Conservation (phyloP, 352 stramenopile genomes). For the Pythium graminicola region DNA sequence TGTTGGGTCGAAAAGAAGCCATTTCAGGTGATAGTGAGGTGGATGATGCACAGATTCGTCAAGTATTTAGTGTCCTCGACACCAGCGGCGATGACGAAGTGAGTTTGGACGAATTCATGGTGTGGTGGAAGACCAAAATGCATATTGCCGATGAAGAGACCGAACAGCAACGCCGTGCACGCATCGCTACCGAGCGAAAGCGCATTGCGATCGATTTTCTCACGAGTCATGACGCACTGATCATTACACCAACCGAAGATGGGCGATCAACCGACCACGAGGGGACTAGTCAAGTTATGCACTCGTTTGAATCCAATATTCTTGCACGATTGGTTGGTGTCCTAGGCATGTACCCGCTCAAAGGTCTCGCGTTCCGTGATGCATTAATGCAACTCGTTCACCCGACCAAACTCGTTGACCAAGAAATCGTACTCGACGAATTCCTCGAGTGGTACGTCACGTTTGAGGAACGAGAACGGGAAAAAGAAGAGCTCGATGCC, state of each 20-base stretch:
- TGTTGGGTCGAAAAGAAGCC: constrained; percentile 31
- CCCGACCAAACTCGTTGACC: constrained; percentile 18
- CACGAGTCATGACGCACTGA: constrained; percentile 32
- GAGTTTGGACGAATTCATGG: constrained; percentile 60
- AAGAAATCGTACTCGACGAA: constrained; percentile 37
- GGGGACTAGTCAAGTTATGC: neutral
- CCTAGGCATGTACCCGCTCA: constrained; percentile 46
- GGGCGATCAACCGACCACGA: neutral
- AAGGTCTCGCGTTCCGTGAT: constrained; percentile 41
- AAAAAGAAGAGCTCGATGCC: constrained; percentile 40
- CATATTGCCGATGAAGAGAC: constrained; percentile 47
- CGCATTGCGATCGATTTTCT: constrained; percentile 37
- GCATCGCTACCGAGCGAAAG: constrained; percentile 11
- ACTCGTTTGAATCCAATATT: constrained; percentile 49
- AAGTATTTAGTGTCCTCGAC: constrained; percentile 56
- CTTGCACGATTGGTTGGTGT: constrained; percentile 44
- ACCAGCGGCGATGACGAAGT: constrained; percentile 58
- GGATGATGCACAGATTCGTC: constrained; percentile 34
- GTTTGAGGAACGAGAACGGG: constrained; percentile 40
- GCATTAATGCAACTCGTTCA: constrained; percentile 42
- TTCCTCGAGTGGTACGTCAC: constrained; percentile 51
- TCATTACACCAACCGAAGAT: constrained; percentile 1
- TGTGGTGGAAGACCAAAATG: constrained; percentile 73
- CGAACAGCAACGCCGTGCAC: constrained; percentile 26
- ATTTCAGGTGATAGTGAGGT: constrained; percentile 10